phyloP scores from a whole-genome alignment of 441 rosid genomes.

The Eugenia klotzschiana region DNA sequence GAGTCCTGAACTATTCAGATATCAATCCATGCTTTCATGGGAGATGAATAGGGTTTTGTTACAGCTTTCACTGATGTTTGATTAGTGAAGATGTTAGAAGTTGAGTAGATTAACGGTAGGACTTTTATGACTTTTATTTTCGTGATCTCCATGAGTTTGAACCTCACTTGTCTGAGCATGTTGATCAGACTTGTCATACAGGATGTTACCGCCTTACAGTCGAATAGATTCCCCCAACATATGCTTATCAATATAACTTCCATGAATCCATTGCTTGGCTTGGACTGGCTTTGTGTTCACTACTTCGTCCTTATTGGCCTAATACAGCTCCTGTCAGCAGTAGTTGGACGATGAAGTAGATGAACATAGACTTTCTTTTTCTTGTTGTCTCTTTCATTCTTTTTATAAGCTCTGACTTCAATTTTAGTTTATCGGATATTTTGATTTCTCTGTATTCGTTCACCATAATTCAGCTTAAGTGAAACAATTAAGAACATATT shows the following conservation, averaged over 20 bases:
- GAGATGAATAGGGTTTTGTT: background rate
- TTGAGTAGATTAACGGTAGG: background rate
- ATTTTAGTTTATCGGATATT: background rate
- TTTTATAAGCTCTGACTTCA: background rate
- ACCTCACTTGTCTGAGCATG: background rate
- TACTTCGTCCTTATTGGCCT: background rate
- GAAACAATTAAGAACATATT: background rate
- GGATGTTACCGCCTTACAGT: background rate
- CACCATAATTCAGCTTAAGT: background rate
- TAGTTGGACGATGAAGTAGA: background rate
- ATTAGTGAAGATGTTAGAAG: background rate
- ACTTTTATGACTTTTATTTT: background rate
- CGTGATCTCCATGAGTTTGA: background rate
- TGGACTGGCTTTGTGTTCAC: background rate
- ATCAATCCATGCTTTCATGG: background rate
- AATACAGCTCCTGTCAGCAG: background rate
- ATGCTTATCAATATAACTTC: background rate
- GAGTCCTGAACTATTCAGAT: background rate
- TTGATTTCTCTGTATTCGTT: background rate
- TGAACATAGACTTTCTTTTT: background rate
- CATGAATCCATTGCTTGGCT: background rate
- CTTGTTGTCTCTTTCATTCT: background rate
- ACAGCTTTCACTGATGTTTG: background rate
- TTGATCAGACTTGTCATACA: background rate
- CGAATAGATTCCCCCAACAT: background rate